Evolutionary conservation across 768 basidiomycete species (phyloP), one percentile per base, ranked within the genome.

Genomic region (Pulveroboletus sp.): DNA sequence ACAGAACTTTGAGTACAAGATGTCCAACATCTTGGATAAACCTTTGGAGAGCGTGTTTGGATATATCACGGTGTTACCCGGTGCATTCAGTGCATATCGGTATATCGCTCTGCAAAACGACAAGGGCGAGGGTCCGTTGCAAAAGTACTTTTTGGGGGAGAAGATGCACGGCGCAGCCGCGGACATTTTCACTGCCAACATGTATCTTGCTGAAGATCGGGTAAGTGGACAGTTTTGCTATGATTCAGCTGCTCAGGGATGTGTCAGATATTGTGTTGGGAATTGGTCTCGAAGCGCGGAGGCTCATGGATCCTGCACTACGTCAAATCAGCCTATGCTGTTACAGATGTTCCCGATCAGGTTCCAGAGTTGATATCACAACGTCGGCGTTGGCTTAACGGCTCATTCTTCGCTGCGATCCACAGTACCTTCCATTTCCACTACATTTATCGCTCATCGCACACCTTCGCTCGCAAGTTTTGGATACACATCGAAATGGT

Each of bases 121-220:
- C 0, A 73, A 63, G 20, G 94, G 93, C 0, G 82, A 93, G 58
- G 95, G 94, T 0, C 95, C 92, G 0, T 62, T 97, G 57, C 87
- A 92, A 61, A 92, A 95, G 68, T 98, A 99, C 72, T 99, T 99
- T 76, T 71, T 96, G 20, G 96, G 96, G 6, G 96, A 99, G 75
- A 92, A 85, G 61, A 86, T 96, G 85, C 89, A 89, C 53, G 89
- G 87, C 26, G 82, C 86, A 4, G 87, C 82, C 13, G 87, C 88
- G 1, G 91, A 92, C 62, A 93, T 95, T 51, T 94, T 94, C 70
- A 93, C 91, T 5, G 89, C 93, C 22, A 95, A 95, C 63, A 95
- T 95, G 92, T 97, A 94, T 63, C 78, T 95, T 14, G 92, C 92
- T 9, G 92, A 94, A 68, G 92, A 93, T 75, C 82, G 87, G 49